These are phyloP conservation scores for Pilaira anomala DNA, from an alignment of 192 early-diverging fungal species.

Conservation along the genomic window DNA sequence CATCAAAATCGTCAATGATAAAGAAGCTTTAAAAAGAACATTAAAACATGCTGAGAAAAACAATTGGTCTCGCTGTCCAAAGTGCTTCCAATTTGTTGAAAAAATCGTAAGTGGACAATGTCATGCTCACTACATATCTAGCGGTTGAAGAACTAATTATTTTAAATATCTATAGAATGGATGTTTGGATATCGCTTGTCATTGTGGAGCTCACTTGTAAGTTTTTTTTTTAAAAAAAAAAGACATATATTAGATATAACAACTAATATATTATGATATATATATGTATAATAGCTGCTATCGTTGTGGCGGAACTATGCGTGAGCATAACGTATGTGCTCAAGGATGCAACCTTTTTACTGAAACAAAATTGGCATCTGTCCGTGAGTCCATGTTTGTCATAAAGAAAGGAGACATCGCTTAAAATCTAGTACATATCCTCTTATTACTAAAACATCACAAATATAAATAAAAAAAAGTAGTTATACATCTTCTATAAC, in stretches of 20 bases:
- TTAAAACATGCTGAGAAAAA: neutral
- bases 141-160: too few relatives aligned
- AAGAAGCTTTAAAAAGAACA: neutral
- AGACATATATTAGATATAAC: neutral
- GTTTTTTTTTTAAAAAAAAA: neutral
- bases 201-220: conserved; percentile 8
- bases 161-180: conserved; percentile 4
- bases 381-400: neutral
- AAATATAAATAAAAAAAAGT: too few relatives aligned
- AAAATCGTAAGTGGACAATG: conserved; percentile 8
- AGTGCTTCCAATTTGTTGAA: neutral
- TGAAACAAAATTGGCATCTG: neutral
- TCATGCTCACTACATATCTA: too few relatives aligned
- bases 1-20: neutral
- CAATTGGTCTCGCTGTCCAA: conserved; percentile 11
- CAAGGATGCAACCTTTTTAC: neutral
- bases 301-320: neutral
- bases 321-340: neutral
- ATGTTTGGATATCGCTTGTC: neutral
- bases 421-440: too few relatives aligned
- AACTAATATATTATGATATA: too few relatives aligned
- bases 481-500: too few relatives aligned
- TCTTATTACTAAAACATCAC: too few relatives aligned
- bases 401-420: too few relatives aligned
- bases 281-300: conserved; percentile 19